phyloP scores from a whole-genome alignment of 768 basidiomycete species.

The Russula ochroleuca region DNA sequence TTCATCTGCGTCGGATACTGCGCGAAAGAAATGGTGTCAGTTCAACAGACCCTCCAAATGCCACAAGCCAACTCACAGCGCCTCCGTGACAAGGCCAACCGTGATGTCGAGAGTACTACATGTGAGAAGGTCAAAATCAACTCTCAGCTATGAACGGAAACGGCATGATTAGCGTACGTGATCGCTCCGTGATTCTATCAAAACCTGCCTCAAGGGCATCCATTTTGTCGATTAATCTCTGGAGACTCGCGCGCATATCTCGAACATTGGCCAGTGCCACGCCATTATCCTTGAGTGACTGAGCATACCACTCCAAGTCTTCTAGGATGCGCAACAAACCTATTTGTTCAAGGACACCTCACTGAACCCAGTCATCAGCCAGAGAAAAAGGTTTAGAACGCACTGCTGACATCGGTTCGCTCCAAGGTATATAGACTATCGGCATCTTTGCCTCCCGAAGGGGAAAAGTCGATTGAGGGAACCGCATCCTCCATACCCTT shows the following conservation, averaged over 20 bases:
- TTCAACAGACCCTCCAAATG: background rate
- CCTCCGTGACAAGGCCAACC: conserved; percentile 61
- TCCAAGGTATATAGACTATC: conserved; percentile 56
- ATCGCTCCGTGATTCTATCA: conserved; percentile 81
- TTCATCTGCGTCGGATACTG: conserved; percentile 73
- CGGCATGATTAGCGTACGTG: conserved; percentile 47
- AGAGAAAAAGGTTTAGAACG: conserved; percentile 27
- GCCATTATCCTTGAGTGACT: conserved; percentile 40
- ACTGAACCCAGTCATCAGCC: background rate
- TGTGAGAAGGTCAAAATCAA: conserved; percentile 15
- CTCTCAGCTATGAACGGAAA: conserved; percentile 1
- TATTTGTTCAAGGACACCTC: conserved; percentile 31
- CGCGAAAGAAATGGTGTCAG: conserved; percentile 11
- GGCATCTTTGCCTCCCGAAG: conserved; percentile 57
- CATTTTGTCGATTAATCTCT: conserved; percentile 71
- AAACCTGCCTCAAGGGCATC: conserved; percentile 76
- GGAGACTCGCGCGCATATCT: conserved; percentile 58
- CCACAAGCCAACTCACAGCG: conserved; percentile 51
- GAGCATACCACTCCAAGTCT: conserved; percentile 58
- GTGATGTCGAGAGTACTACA: conserved; percentile 71
- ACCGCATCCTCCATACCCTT: conserved; percentile 77
- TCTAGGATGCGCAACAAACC: conserved; percentile 59
- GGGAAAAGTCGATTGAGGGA: conserved; percentile 75
- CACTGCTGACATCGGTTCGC: conserved; percentile 67
- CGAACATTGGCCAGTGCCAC: conserved; percentile 52